Evolutionary conservation across 352 stramenopile species (phyloP), one percentile per base, ranked within the genome.

Genomic region (Thraustochytrium sp.): DNA sequence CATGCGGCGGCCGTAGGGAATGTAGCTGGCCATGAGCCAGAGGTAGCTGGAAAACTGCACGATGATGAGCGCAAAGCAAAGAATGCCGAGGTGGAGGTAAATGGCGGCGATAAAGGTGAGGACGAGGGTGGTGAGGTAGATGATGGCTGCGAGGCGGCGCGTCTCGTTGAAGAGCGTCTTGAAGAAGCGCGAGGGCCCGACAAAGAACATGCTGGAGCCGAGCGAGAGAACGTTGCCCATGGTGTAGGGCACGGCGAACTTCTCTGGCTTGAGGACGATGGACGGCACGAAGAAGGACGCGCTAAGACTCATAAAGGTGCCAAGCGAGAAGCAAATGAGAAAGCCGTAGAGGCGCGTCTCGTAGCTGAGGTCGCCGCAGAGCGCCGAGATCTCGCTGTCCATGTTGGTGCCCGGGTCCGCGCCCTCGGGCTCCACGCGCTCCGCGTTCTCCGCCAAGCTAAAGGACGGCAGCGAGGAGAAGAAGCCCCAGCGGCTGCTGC

Each of bases 1-100:
- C 48, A 80, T 80, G 0, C 16, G 13, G 18, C 68, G 68, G 16
- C 68, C 68, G 21, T 72, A 68, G 4, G 68, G 68, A 63, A 80
- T 80, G 51, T 80, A 80, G 48, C 48, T 65, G 16, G 68, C 68
- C 68, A 80, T 80, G 48, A 80, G 53, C 68, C 68, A 80, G n/a
- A 80, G 68, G 38, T 80, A 80, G 38, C 68, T 80, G 4, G 68
- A 61, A 26, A 80, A 80, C 29, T 61, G 42, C n/a, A 80, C 34
- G 38, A 80, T 48, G 29, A 80, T 44, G 2, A 68, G 31, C n/a
- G 63, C 34, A 63, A 80, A 44, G 44, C 34, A 46, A 5, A 80
- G 46, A 18, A 80, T 44, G 23, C 53, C 53, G 21, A 53, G 31
- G n/a, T 80, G 42, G 13, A 80, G 68, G 1, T 63, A 68, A 4